A percentile compares a stretch with the other conserved stretches of the same genome.
phyloP scores from a whole-genome alignment of 441 rosid species.

The Mallotus repandus region DNA sequence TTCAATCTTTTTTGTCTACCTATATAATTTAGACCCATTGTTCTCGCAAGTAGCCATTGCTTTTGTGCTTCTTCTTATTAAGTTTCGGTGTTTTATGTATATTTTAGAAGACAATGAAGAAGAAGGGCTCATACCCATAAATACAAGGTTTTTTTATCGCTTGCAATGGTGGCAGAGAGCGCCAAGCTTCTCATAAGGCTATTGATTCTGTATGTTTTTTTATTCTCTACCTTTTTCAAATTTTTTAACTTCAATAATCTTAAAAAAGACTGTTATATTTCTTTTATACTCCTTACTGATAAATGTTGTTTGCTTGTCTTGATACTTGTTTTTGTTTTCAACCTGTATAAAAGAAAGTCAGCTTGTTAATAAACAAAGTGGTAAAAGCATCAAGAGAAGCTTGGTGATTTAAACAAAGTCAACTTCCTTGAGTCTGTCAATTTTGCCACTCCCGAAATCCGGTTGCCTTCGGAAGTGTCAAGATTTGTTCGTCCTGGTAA shows the following conservation, averaged over 20 bases:
- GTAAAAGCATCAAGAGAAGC: too few relatives aligned
- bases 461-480: too few relatives aligned
- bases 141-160: constrained; percentile 87
- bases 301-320: not conserved
- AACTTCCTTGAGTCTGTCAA: too few relatives aligned
- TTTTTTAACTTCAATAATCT: not conserved
- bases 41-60: not conserved
- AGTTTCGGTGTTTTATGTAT: not conserved
- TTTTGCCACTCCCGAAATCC: too few relatives aligned
- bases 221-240: not conserved
- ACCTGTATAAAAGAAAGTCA: not conserved
- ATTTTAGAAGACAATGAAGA: constrained; percentile 67
- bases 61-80: not conserved
- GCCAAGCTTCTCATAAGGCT: constrained; percentile 85
- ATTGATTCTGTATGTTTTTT: constrained; percentile 55
- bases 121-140: constrained; percentile 79
- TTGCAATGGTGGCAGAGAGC: constrained; percentile 89
- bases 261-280: not conserved
- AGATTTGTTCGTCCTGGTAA: too few relatives aligned
- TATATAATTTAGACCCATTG: not conserved
- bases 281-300: not conserved
- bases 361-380: too few relatives aligned
- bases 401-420: too few relatives aligned
- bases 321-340: not conserved
- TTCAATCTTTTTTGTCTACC: not conserved